A percentile compares a stretch with the other conserved stretches of the same genome.
phyloP scores from a whole-genome alignment of 371 early-diverging fungal species.

The Circinella minor region DNA sequence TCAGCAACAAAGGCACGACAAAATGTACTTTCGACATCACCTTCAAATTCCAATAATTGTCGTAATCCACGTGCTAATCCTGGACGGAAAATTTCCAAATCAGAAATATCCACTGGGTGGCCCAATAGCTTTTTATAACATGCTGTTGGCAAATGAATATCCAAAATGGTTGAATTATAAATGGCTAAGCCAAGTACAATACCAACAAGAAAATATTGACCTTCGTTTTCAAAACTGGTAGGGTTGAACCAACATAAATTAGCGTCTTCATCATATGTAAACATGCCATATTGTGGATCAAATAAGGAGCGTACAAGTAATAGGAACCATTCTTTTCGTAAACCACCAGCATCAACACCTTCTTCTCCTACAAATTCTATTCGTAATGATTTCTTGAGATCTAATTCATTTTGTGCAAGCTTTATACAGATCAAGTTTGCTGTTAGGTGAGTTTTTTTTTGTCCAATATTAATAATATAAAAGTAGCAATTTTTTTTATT shows the following conservation, averaged over 20 bases:
- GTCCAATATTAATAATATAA: no score
- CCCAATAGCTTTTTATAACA: conserved; percentile 94
- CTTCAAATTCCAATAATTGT: conserved; percentile 79
- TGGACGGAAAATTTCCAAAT: conserved; percentile 63
- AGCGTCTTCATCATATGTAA: conserved; percentile 74
- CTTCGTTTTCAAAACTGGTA: conserved; percentile 81
- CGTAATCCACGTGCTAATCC: conserved; percentile 83
- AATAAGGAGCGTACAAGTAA: conserved; percentile 89
- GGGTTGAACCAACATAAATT: conserved; percentile 94
- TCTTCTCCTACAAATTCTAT: conserved; percentile 90
- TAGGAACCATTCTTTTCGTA: conserved; percentile 96
- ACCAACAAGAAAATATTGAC: conserved; percentile 93
- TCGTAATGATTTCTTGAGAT: conserved; percentile 85
- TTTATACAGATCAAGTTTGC: conserved; percentile 21
- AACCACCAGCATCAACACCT: conserved; percentile 95
- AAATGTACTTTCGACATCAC: conserved; percentile 86
- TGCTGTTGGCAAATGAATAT: conserved; percentile 88
- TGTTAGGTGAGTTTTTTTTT: no score
- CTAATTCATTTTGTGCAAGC: conserved; percentile 70
- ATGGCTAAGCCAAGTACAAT: conserved; percentile 93
- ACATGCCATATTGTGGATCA: conserved; percentile 88
- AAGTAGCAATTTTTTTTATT: neutral
- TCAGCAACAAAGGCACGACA: conserved; percentile 83
- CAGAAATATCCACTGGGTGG: conserved; percentile 60
- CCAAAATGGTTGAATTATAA: conserved; percentile 91